Percentiles rank a stretch among this genome's conserved stretches.
phyloP scores from a whole-genome alignment of 2,329 filamentous ascomycete genomes.

The Thielaviopsis musarum region DNA sequence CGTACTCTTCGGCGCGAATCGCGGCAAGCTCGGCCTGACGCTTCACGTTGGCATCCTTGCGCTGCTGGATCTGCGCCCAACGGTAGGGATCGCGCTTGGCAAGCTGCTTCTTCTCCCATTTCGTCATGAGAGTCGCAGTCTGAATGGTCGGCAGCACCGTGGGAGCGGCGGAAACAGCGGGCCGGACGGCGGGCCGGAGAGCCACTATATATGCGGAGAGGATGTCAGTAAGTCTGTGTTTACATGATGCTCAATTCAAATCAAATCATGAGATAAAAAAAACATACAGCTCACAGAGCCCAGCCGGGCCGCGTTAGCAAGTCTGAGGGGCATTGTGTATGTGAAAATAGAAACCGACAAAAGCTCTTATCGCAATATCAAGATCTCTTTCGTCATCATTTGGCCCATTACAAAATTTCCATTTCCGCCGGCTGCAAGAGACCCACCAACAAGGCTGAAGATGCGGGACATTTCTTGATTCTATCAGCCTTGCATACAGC shows the following conservation, averaged over 20 bases:
- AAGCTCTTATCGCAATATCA: background rate
- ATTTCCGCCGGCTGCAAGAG: background rate
- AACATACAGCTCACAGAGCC: conserved; percentile 42
- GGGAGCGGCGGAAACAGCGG: conserved; percentile 26
- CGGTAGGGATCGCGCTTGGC: conserved; percentile 67
- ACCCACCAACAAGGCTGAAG: conserved; percentile 10
- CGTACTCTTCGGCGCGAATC: conserved; percentile 46
- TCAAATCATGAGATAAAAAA: background rate
- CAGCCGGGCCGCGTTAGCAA: conserved; percentile 43
- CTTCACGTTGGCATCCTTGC: conserved; percentile 67
- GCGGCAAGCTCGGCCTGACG: conserved; percentile 53
- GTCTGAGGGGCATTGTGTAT: conserved; percentile 47
- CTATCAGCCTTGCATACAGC: conserved; percentile 2
- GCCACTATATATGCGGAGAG: conserved; percentile 32
- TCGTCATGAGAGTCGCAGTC: conserved; percentile 41
- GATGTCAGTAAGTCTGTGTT: conserved; percentile 3
- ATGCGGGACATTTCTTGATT: conserved; percentile 1
- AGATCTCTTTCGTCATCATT: conserved; percentile 2
- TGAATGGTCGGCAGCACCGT: conserved; percentile 41
- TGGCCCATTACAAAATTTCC: conserved; percentile 12
- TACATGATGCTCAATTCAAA: conserved; percentile 16
- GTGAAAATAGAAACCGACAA: background rate
- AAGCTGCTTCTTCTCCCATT: conserved; percentile 45
- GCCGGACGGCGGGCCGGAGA: conserved; percentile 35
- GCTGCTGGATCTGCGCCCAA: conserved; percentile 63